Evolutionary conservation across 106 monocot genomes (phyloP).

Genomic region (Allium cepa): DNA sequence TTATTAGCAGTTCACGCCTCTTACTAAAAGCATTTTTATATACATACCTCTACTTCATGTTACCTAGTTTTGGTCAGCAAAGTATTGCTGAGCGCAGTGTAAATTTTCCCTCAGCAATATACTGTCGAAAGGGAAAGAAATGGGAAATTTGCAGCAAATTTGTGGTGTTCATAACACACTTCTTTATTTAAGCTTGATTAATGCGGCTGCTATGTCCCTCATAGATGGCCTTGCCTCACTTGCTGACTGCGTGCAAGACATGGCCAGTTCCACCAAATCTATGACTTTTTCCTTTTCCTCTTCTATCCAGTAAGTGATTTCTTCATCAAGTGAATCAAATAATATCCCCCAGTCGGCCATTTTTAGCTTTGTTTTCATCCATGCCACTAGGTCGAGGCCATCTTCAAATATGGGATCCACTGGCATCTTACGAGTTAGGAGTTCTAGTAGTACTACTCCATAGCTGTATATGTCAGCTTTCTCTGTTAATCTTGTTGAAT

Average conservation of each 20-base stretch:
- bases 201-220: constrained; percentile 52
- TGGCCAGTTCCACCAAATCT: constrained; percentile 50
- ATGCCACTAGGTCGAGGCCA: constrained; percentile 63
- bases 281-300: constrained; percentile 47
- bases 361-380: constrained; percentile 22
- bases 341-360: constrained; percentile 15
- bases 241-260: constrained; percentile 38
- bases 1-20: too few relatives aligned
- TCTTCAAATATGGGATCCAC: constrained; percentile 73
- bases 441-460: constrained; percentile 22
- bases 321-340: constrained; percentile 45
- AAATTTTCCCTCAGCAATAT: too few relatives aligned
- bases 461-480: constrained; percentile 23
- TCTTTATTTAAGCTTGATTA: constrained; percentile 25
- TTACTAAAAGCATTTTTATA: too few relatives aligned
- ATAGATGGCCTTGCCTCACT: constrained; percentile 59
- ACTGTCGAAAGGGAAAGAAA: too few relatives aligned
- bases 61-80: too few relatives aligned
- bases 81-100: too few relatives aligned
- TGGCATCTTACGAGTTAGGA: constrained; percentile 53
- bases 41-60: too few relatives aligned
- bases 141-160: too few relatives aligned
- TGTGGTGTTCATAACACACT: too few relatives aligned
- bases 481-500: constrained; percentile 19
- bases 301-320: constrained; percentile 56